These are phyloP conservation scores for Alternaria arbusti DNA, from an alignment of 2,329 filamentous ascomycete genomes.

Conservation along the genomic window DNA sequence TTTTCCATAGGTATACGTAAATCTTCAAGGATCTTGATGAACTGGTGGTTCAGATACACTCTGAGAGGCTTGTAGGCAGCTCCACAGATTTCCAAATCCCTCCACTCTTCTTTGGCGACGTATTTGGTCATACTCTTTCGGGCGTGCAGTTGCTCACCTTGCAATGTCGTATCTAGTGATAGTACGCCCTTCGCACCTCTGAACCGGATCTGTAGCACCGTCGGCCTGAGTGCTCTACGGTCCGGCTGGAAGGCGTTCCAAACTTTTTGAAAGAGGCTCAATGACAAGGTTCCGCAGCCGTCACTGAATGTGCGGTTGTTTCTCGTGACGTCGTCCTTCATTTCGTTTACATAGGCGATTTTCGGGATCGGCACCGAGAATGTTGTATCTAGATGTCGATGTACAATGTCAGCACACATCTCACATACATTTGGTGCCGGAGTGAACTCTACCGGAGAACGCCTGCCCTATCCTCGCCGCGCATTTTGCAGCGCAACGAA, in stretches of 20 bases:
- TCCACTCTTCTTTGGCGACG: slow-evolving; percentile 51
- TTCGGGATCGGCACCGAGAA: slow-evolving; percentile 62
- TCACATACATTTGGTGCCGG: neutral
- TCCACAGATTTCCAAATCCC: slow-evolving; percentile 74
- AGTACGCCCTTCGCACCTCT: slow-evolving; percentile 69
- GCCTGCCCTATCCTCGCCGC: slow-evolving; percentile 69
- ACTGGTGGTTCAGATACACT: slow-evolving; percentile 76
- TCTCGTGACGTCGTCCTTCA: slow-evolving; percentile 62
- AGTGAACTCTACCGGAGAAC: slow-evolving; percentile 61
- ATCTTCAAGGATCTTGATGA: slow-evolving; percentile 88
- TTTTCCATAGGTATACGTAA: slow-evolving; percentile 64
- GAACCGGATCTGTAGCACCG: slow-evolving; percentile 69
- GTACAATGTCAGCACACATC: neutral
- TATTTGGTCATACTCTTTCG: slow-evolving; percentile 85
- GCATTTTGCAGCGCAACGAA: slow-evolving; percentile 63
- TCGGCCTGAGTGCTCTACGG: slow-evolving; percentile 54
- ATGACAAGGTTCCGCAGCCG: slow-evolving; percentile 77
- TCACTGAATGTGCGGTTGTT: slow-evolving; percentile 74
- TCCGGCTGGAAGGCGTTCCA: slow-evolving; percentile 60
- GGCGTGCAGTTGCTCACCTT: slow-evolving; percentile 64
- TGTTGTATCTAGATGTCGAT: slow-evolving; percentile 66
- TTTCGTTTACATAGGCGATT: slow-evolving; percentile 55
- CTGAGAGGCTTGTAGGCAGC: slow-evolving; percentile 70
- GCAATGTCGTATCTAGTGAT: slow-evolving; percentile 67
- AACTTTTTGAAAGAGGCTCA: slow-evolving; percentile 64